Percentiles rank a stretch among this genome's conserved stretches.
Conservation (phyloP, 768 basidiomycete genomes). For the Pleurotus tuber-regium region DNA sequence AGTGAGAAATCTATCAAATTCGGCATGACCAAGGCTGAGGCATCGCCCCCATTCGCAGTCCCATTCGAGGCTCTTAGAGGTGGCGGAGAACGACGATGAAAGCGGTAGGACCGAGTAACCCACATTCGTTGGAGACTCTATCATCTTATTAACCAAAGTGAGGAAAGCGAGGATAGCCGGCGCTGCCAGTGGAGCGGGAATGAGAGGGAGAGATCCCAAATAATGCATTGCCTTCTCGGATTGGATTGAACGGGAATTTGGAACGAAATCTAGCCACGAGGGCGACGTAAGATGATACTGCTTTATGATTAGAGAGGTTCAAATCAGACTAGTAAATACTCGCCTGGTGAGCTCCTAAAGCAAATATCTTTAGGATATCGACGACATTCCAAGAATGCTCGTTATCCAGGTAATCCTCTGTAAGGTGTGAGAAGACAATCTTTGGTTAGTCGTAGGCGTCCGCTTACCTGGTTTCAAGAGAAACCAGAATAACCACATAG, state of each 20-base stretch:
- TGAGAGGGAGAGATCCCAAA: slow-evolving; percentile 41
- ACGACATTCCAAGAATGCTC: slow-evolving; percentile 42
- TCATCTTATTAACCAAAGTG: slow-evolving; percentile 43
- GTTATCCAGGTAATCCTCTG: slow-evolving; percentile 48
- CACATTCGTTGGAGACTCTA: slow-evolving; percentile 10
- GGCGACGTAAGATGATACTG: slow-evolving; percentile 63
- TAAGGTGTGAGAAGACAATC: not conserved
- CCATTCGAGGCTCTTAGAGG: slow-evolving; percentile 51
- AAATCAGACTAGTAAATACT: slow-evolving; percentile 9
- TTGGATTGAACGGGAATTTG: slow-evolving; percentile 14
- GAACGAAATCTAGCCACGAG: slow-evolving; percentile 58
- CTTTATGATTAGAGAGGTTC: slow-evolving; percentile 12
- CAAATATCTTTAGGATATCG: slow-evolving; percentile 55
- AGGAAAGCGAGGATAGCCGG: slow-evolving; percentile 75
- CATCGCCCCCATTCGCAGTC: slow-evolving; percentile 70
- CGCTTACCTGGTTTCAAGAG: slow-evolving; percentile 58
- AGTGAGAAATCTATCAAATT: slow-evolving; percentile 32
- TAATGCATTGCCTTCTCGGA: slow-evolving; percentile 33
- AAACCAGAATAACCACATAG: slow-evolving; percentile 83
- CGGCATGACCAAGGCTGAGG: slow-evolving; percentile 31
- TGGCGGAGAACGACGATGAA: slow-evolving; percentile 19
- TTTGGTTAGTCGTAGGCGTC: not conserved
- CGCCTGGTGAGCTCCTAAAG: slow-evolving; percentile 65
- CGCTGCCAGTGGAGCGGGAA: slow-evolving; percentile 59
- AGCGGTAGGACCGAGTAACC: not conserved